Percentiles rank a stretch among this genome's conserved stretches.
phyloP scores from a whole-genome alignment of 331 rosid genomes.

The Spiraea crenata region DNA sequence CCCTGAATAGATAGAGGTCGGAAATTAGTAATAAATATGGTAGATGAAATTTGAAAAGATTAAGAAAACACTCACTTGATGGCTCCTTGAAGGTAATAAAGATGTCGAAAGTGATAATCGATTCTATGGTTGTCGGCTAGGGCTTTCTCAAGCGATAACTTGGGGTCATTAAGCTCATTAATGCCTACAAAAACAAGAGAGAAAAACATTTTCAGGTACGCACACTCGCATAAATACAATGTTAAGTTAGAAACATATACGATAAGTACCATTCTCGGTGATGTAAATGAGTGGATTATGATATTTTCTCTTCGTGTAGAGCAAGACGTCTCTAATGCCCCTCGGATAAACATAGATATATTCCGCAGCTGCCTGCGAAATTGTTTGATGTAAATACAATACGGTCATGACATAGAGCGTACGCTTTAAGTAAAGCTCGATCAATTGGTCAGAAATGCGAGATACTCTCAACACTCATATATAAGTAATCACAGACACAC shows the following conservation, averaged over 20 bases:
- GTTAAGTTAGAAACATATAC: too few species aligned
- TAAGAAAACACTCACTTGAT: constrained; percentile 22
- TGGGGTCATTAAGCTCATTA: constrained; percentile 30
- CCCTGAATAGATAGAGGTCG: constrained; percentile 25
- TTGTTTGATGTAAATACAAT: background rate
- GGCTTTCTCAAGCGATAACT: constrained; percentile 21
- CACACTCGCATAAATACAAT: too few species aligned
- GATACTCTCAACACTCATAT: too few species aligned
- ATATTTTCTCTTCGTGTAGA: constrained; percentile 32
- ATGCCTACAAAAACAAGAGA: constrained; percentile 11
- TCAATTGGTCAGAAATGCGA: too few species aligned
- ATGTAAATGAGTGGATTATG: constrained; percentile 44
- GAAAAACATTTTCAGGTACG: too few species aligned
- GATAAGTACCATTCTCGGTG: constrained; percentile 43
- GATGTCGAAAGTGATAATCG: constrained; percentile 33
- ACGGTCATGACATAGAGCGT: background rate
- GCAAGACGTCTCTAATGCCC: constrained; percentile 29
- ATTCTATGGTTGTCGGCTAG: constrained; percentile 30
- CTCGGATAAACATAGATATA: constrained; percentile 27
- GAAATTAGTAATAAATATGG: background rate
- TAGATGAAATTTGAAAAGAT: background rate
- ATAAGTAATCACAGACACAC: constrained; percentile 8
- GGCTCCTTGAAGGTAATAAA: constrained; percentile 26
- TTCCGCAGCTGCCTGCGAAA: constrained; percentile 20
- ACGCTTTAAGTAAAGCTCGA: background rate